Percentiles rank a stretch among this genome's conserved stretches.
These are phyloP conservation scores for Euclidium syriacum DNA, from an alignment of 345 rosid species.

Conservation along the genomic window DNA sequence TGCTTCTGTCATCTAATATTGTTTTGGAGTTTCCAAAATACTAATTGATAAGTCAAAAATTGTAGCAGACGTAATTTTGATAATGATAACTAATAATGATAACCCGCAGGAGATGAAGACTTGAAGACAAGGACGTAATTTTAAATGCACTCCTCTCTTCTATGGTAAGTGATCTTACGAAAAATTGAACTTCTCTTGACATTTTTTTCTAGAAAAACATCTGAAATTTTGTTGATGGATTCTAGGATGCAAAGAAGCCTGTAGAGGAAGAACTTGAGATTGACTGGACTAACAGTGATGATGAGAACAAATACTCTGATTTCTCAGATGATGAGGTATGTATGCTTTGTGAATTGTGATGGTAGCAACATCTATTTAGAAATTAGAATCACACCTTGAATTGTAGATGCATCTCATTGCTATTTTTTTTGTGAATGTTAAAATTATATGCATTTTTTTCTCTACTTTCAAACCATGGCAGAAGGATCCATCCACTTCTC, in stretches of 20 bases:
- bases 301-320: conserved; percentile 51
- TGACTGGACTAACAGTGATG: conserved; percentile 43
- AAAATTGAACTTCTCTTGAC: neutral
- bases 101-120: conserved; percentile 50
- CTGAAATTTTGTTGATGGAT: conserved; percentile 5
- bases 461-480: conserved; percentile 40
- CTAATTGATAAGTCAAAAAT: too few relatives aligned
- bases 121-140: conserved; percentile 46
- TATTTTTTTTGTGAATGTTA: neutral
- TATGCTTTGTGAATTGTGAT: neutral
- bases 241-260: conserved; percentile 58
- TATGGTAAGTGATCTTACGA: conserved; percentile 34
- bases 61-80: too few relatives aligned
- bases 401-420: neutral
- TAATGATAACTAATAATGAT: too few relatives aligned
- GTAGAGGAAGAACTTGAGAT: conserved; percentile 36
- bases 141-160: conserved; percentile 53
- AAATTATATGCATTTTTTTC: neutral
- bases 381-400: neutral
- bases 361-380: neutral
- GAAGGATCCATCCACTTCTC: conserved; percentile 30
- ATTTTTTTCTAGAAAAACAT: neutral
- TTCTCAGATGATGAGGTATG: conserved; percentile 60
- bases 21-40: too few relatives aligned
- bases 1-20: too few relatives aligned